A percentile compares a stretch with the other conserved stretches of the same genome.
phyloP scores from a whole-genome alignment of 2,329 filamentous ascomycete genomes.

The Colletotrichum limetticola region DNA sequence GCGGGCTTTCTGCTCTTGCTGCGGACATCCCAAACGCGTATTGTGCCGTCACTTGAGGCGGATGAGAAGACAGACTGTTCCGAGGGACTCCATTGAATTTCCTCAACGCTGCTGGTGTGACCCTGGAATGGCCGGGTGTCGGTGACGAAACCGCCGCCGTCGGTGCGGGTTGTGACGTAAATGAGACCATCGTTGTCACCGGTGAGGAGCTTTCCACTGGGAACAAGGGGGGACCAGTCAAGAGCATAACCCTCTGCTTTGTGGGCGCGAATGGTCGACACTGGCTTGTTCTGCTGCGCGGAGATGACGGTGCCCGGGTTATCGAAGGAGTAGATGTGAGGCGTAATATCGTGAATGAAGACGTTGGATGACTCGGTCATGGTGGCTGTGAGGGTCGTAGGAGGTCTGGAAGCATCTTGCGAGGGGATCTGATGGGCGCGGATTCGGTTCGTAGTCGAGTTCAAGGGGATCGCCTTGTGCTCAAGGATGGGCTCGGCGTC shows the following conservation, averaged over 20 bases:
- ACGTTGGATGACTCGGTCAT: constrained; percentile 93
- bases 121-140: constrained; percentile 86
- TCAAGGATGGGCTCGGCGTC: constrained; percentile 92
- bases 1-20: constrained; percentile 91
- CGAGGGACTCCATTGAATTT: constrained; percentile 95
- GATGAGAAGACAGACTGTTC: constrained; percentile 96
- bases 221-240: constrained; percentile 91
- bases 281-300: constrained; percentile 86
- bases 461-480: constrained; percentile 87
- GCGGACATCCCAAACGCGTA: constrained; percentile 95
- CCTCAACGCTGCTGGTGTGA: constrained; percentile 88
- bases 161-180: constrained; percentile 85
- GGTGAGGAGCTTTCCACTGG: constrained; percentile 86
- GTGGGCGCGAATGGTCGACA: constrained; percentile 90
- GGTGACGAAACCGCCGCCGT: constrained; percentile 89
- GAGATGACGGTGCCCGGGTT: constrained; percentile 84
- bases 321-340: constrained; percentile 90
- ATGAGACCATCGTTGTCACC: constrained; percentile 93
- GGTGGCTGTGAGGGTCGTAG: constrained; percentile 85
- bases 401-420: constrained; percentile 75
- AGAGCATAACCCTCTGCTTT: constrained; percentile 94
- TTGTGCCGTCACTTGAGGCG: constrained; percentile 90
- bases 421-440: constrained; percentile 84
- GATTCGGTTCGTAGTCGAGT: constrained; percentile 92
- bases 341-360: constrained; percentile 93